These are phyloP conservation scores for Cryomyces antarcticus DNA, from an alignment of 495 filamentous ascomycete species.

Conservation along the genomic window DNA sequence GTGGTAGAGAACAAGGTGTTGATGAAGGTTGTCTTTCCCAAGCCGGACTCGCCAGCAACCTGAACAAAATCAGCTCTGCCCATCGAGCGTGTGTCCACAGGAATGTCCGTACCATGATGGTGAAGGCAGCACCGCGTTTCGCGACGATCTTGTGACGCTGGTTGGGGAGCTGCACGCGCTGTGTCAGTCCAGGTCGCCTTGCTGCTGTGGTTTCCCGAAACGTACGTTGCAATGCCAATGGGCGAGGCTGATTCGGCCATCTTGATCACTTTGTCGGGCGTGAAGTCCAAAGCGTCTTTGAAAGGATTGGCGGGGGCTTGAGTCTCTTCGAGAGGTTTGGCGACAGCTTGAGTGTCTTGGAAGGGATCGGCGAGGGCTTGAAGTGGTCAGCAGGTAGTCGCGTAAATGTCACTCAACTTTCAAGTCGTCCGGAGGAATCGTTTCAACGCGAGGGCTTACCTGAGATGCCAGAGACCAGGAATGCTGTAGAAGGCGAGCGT, in stretches of 20 bases:
- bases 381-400: too few relatives aligned
- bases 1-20: slow-evolving; percentile 99
- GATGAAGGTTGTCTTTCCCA: slow-evolving; percentile 99
- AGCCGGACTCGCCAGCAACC: slow-evolving; percentile 95
- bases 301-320: too few relatives aligned
- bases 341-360: too few relatives aligned
- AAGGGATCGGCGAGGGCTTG: too few relatives aligned
- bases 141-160: slow-evolving; percentile 94
- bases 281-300: too few relatives aligned
- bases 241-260: slow-evolving; percentile 72
- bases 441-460: too few relatives aligned
- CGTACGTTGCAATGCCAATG: slow-evolving; percentile 96
- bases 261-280: neutral
- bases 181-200: too few relatives aligned
- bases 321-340: too few relatives aligned
- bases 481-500: too few relatives aligned
- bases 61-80: slow-evolving; percentile 16
- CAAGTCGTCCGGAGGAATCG: too few relatives aligned
- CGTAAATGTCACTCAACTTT: too few relatives aligned
- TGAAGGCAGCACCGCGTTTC: slow-evolving; percentile 96
- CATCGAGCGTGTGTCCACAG: neutral
- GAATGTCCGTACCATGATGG: slow-evolving; percentile 63
- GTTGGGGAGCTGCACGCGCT: slow-evolving; percentile 2
- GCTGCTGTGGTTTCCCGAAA: slow-evolving; percentile 2
- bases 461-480: too few relatives aligned